Evolutionary conservation across 768 basidiomycete species (phyloP).

Genomic region (Suillus discolor): DNA sequence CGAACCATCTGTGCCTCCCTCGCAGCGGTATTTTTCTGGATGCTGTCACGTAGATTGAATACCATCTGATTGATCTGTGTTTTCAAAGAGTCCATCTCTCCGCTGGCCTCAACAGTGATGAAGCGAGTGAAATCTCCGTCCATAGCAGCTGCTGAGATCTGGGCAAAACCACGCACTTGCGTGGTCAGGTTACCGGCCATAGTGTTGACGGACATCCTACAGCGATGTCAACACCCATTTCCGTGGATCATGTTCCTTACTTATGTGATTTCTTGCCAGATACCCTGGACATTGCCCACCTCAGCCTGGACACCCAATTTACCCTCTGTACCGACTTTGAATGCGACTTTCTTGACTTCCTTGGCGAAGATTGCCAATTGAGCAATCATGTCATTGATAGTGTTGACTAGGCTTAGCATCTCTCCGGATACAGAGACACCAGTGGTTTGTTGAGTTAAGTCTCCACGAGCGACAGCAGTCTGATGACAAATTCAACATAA

Average conservation of each 20-base stretch:
- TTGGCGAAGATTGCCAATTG: slow-evolving; percentile 70
- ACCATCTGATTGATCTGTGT: slow-evolving; percentile 99
- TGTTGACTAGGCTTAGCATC: slow-evolving; percentile 94
- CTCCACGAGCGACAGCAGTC: slow-evolving; percentile 93
- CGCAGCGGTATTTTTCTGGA: slow-evolving; percentile 98
- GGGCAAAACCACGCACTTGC: slow-evolving; percentile 98
- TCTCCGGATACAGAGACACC: slow-evolving; percentile 94
- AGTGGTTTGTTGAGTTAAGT: slow-evolving; percentile 90
- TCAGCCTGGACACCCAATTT: slow-evolving; percentile 98
- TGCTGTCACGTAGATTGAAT: slow-evolving; percentile 92
- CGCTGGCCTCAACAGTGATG: slow-evolving; percentile 97
- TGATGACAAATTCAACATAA: slow-evolving; percentile 27
- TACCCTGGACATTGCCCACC: slow-evolving; percentile 95
- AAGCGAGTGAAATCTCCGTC: slow-evolving; percentile 99
- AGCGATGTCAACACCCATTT: slow-evolving; percentile 7
- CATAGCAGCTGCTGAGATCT: slow-evolving; percentile 97
- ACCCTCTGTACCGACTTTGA: slow-evolving; percentile 98
- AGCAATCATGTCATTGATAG: slow-evolving; percentile 91
- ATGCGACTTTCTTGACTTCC: slow-evolving; percentile 92
- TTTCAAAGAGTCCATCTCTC: slow-evolving; percentile 99
- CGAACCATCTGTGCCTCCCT: slow-evolving; percentile 96
- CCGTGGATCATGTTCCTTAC: slow-evolving; percentile 30
- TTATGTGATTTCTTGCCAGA: slow-evolving; percentile 98
- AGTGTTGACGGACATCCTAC: slow-evolving; percentile 91
- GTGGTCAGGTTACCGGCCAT: slow-evolving; percentile 98